Evolutionary conservation across 805 yeast genomes (phyloP).

Genomic region (Blastobotrys americana): DNA sequence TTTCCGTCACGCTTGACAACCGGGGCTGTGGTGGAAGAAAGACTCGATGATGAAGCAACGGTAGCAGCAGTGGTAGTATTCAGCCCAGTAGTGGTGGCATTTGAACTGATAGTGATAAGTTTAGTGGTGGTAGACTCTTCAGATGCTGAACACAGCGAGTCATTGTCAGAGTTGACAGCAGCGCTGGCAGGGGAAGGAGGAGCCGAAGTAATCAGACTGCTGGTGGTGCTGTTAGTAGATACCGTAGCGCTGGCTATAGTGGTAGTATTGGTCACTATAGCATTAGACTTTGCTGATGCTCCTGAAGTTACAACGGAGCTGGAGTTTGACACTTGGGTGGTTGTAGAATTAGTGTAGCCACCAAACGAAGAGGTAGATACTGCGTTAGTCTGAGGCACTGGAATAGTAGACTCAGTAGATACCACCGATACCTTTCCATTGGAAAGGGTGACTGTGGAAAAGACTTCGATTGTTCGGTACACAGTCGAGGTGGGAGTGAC

Average conservation of each 20-base stretch:
- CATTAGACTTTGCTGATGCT: not conserved
- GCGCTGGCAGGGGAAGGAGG: slow-evolving; percentile 1
- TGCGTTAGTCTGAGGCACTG: slow-evolving; percentile 1
- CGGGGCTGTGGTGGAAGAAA: not conserved
- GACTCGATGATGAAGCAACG: not conserved
- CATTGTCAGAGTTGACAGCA: not conserved
- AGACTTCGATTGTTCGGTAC: not conserved
- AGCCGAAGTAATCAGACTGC: not conserved
- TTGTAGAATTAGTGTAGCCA: not conserved
- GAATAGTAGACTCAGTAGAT: not conserved
- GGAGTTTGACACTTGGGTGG: no score
- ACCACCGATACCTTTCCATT: not conserved
- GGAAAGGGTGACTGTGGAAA: slow-evolving; percentile 5
- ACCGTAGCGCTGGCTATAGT: slow-evolving; percentile 4
- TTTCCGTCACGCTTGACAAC: not conserved
- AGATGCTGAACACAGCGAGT: no score
- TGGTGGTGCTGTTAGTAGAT: not conserved
- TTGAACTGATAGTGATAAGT: slow-evolving; percentile 5
- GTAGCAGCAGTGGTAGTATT: slow-evolving; percentile 8
- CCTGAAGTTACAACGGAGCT: not conserved
- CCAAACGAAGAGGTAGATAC: not conserved
- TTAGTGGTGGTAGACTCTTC: slow-evolving; percentile 4
- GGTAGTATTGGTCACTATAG: slow-evolving; percentile 6
- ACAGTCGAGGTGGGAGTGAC: slow-evolving; percentile 3
- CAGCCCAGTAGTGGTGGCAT: slow-evolving; percentile 5